Evolutionary conservation across 2,329 filamentous ascomycete species (phyloP).

Genomic region (Monosporascus sp.): DNA sequence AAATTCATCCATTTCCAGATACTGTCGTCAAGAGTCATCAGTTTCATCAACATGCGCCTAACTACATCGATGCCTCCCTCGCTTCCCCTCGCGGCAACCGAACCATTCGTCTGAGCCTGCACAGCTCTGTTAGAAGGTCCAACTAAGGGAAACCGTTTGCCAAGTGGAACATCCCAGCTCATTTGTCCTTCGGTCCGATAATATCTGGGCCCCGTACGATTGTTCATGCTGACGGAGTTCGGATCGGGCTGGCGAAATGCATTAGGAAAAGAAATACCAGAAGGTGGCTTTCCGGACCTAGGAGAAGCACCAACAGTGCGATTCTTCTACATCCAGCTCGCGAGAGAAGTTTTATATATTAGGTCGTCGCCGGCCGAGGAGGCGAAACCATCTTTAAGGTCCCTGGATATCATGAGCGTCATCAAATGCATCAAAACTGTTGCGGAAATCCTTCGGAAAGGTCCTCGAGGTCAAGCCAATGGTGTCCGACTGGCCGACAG

Average conservation of each 20-base stretch:
- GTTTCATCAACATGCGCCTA: conserved; percentile 28
- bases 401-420: conserved; percentile 27
- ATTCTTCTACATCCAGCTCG: conserved; percentile 22
- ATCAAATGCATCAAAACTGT: conserved; percentile 23
- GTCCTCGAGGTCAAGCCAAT: conserved; percentile 3
- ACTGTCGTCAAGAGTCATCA: conserved; percentile 26
- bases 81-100: conserved; percentile 11
- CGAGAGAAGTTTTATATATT: conserved; percentile 29
- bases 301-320: conserved; percentile 14
- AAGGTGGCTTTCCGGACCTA: conserved; percentile 14
- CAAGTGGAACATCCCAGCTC: conserved; percentile 12
- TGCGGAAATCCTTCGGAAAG: conserved; percentile 12
- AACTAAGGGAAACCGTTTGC: conserved; percentile 14
- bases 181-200: conserved; percentile 15
- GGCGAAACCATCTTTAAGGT: conserved; percentile 22
- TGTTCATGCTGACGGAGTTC: conserved; percentile 17
- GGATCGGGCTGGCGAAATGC: conserved; percentile 16
- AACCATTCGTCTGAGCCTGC: conserved; percentile 13
- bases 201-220: conserved; percentile 18
- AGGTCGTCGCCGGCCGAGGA: conserved; percentile 26
- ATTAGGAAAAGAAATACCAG: conserved; percentile 15
- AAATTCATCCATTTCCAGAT: conserved; percentile 3
- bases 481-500: conserved; percentile 5
- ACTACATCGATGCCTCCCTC: conserved; percentile 25
- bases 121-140: conserved; percentile 10